phyloP scores from a whole-genome alignment of 2,329 filamentous ascomycete species.

The Alternaria solani region DNA sequence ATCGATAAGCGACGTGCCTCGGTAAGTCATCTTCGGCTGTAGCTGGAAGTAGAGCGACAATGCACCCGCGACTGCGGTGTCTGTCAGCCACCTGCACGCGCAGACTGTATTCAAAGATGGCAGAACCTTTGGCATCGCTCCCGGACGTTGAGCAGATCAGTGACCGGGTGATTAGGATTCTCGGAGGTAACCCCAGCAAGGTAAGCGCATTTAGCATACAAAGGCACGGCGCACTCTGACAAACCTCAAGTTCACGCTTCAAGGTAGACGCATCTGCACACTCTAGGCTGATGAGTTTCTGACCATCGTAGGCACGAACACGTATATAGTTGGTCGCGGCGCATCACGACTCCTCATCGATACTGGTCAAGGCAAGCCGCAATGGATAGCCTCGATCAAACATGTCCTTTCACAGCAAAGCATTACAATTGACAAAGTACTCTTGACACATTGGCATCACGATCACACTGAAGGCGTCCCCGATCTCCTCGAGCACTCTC shows the following conservation, averaged over 20 bases:
- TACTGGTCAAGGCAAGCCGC: conserved; percentile 80
- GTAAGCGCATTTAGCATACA: conserved; percentile 50
- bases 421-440: conserved; percentile 70
- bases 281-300: conserved; percentile 10
- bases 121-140: conserved; percentile 68
- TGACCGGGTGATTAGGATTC: conserved; percentile 78
- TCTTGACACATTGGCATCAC: conserved; percentile 92
- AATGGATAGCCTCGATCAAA: conserved; percentile 75
- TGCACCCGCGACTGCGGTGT: conserved; percentile 35
- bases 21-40: conserved; percentile 23
- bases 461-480: conserved; percentile 83
- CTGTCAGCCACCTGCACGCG: conserved; percentile 26
- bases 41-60: conserved; percentile 25
- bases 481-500: conserved; percentile 72
- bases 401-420: conserved; percentile 71
- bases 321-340: conserved; percentile 87
- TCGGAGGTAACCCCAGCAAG: conserved; percentile 92
- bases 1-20: conserved; percentile 40
- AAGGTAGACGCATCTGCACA: conserved; percentile 57
- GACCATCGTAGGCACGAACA: conserved; percentile 78
- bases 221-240: conserved; percentile 20
- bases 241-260: conserved; percentile 64
- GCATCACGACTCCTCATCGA: conserved; percentile 80
- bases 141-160: conserved; percentile 81
- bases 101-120: conserved; percentile 60